Percentiles rank a stretch among this genome's conserved stretches.
phyloP scores from a whole-genome alignment of 805 yeast species.

The Wickerhamiella siamensis region DNA sequence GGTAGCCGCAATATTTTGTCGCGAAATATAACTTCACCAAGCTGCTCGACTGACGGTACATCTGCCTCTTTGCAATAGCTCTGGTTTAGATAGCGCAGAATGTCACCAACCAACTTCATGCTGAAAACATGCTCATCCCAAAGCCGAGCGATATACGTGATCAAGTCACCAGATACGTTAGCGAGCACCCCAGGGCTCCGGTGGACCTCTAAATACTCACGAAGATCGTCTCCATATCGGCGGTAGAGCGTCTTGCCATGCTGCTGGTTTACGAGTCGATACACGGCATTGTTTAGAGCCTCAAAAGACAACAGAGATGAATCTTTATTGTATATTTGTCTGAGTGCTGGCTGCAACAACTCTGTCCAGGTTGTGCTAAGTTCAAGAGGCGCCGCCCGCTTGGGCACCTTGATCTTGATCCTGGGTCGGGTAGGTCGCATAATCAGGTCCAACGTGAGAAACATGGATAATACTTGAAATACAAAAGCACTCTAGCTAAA shows the following conservation, averaged over 20 bases:
- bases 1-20: constrained; percentile 7
- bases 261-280: constrained; percentile 17
- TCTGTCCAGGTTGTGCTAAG: constrained; percentile 13
- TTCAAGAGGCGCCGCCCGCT: constrained; percentile 9
- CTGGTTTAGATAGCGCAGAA: constrained; percentile 18
- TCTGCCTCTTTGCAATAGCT: constrained; percentile 12
- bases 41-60: constrained; percentile 8
- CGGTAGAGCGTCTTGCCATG: constrained; percentile 14
- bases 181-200: not conserved
- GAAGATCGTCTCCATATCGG: constrained; percentile 7
- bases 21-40: constrained; percentile 12
- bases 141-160: constrained; percentile 4
- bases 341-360: constrained; percentile 16
- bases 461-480: not conserved
- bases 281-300: constrained; percentile 14
- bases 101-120: constrained; percentile 12
- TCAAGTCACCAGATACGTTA: constrained; percentile 1
- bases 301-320: constrained; percentile 8
- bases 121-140: constrained; percentile 13
- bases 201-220: constrained; percentile 7
- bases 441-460: not conserved
- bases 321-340: constrained; percentile 8
- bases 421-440: constrained; percentile 11
- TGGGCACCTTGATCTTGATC: constrained; percentile 16
- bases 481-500: not conserved